Evolutionary conservation across 176 grass and related monocot genomes (phyloP), one percentile per base, ranked within the genome.

Genomic region (Tillandsia fasciculata): DNA sequence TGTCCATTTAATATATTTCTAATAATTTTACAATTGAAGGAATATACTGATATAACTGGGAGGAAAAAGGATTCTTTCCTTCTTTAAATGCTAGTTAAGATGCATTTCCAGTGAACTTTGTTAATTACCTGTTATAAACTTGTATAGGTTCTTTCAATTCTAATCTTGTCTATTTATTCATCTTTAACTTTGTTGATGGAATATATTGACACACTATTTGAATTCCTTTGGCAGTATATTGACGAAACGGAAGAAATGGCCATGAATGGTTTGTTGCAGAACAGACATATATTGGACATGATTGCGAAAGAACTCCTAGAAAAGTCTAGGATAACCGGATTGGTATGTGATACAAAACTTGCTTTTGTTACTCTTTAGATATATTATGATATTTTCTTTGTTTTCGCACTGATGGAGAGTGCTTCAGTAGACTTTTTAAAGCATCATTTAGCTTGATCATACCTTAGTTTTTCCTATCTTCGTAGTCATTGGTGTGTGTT

Each of bases 261-360:
- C 28, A 77, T 77, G 75, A 77, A 69, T n/a, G 75, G 75, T 58
- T 63, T 77, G 69, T 11, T 77, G 66, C 75, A 69, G 66, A 77
- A 77, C 42, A 77, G 52, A 18, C 52, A 69, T 61, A 77, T 77
- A 15, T 42, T 77, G 29, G 75, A 77, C 20, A 48, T 67, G 47
- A 69, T 77, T n/a, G 47, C 75, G 1, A 77, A 29, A n/a, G 75
- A 77, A 69, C 75, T 77, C 33, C 23, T 77, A 20, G 66, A 77
- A 27, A 77, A 50, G 47, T 77, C 75, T 57, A 77, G 75, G 65
- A 69, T 77, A 26, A 77, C 75, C 7, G 75, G 75, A 77, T 66
- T 77, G 65, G 75, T 77, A 77, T 69, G 64, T 67, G 2, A 77
- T 33, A 48, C 26, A 68, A 49, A 42, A 56, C 54, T 59, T 18